These are phyloP conservation scores for Arabidopsis lyrata DNA, from an alignment of 441 rosid species.

Conservation along the genomic window DNA sequence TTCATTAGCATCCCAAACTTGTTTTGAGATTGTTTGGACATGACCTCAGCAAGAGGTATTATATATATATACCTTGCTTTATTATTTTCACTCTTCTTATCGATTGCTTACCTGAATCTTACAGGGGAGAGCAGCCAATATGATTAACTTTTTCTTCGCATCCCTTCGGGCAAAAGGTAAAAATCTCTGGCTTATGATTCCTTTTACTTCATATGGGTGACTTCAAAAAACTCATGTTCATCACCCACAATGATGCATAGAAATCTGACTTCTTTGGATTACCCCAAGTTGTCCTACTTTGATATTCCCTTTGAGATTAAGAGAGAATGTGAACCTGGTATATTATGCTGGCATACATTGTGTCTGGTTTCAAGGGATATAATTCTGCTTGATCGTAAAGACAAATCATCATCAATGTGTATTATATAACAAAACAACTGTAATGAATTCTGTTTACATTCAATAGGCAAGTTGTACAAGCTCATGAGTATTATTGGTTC, in stretches of 20 bases:
- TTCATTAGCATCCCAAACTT: constrained; percentile 70
- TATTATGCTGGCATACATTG: neutral
- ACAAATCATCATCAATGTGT: constrained; percentile 36
- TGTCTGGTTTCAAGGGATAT: neutral
- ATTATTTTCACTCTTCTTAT: too few species aligned
- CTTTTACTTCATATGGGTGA: neutral
- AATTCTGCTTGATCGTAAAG: constrained; percentile 7
- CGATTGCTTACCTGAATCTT: neutral
- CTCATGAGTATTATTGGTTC: constrained; percentile 19
- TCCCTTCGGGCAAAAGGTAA: neutral
- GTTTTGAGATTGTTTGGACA: neutral
- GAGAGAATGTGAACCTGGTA: neutral
- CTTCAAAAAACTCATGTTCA: neutral
- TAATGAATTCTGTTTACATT: constrained; percentile 5
- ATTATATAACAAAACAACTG: constrained; percentile 10
- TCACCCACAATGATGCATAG: neutral
- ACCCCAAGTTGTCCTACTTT: neutral
- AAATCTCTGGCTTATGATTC: neutral
- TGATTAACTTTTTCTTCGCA: neutral
- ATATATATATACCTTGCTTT: too few species aligned
- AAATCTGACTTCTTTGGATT: neutral
- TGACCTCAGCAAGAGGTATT: neutral
- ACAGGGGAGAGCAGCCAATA: neutral
- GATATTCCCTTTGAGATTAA: neutral
- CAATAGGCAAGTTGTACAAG: constrained; percentile 19